Base-by-base conservation (phyloP, 176 grass and related monocot species). In the Bolboschoenus planiculmis region DNA sequence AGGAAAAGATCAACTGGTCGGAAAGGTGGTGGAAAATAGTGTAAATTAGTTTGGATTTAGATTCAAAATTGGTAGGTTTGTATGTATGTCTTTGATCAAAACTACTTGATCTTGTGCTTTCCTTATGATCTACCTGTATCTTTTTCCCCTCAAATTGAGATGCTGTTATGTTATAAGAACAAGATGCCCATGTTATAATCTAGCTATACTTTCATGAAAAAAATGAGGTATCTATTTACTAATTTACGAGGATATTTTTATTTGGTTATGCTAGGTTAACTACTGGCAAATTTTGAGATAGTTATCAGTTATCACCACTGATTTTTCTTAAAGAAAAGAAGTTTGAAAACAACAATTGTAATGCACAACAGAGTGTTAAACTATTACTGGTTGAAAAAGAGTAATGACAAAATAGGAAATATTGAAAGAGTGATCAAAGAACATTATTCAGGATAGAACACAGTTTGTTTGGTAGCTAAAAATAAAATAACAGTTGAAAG, bases 11-110 rank as follows among this genome's bases (percentile, higher is more conserved):
- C 72, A 51, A 53, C 46, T 18, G 46, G 2, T 4, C 26, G 46
- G 24, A 77, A 77, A 77, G 72, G 72, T 77, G 72, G 72, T 53
- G 72, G 27, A 44, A 77, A 77, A 77, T 77, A 53, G 46, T 77
- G 46, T 7, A 77, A 53, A 31, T 77, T 77, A 14, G 59, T 78
- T 78, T 60, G 56, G 56, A 56, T 5, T 81, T 61, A 44, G 13
- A 64, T 81, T 64, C 64, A 1, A 59, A 46, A 43, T 42, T 64
- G 39, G 76, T 58, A 80, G 56, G 51, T 58, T 21, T 48, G 50
- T 62, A 65, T 64, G 80, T 46, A n/a, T n/a, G n/a, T n/a, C n/a
- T n/a, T 53, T 66, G 58, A 82, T 82, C 16, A 63, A 82, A 35
- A 48, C 10, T 35, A 65, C 54, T 82, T 82, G 79, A 60, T 80